Evolutionary conservation across 1,284 basidiomycete genomes (phyloP).

Genomic region (Pseudozyma hubeiensis): DNA sequence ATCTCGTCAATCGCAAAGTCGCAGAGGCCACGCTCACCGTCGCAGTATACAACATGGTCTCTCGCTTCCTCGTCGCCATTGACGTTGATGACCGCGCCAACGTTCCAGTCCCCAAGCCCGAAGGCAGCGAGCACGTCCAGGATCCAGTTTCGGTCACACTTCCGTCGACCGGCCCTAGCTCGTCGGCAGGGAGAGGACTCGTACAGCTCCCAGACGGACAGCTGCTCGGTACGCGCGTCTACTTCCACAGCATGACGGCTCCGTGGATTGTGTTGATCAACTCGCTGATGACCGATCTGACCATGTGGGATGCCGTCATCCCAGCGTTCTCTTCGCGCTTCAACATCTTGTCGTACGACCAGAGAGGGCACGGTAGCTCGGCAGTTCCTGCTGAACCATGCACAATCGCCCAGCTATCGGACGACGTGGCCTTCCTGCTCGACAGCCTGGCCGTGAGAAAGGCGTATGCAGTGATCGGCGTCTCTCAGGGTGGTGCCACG

Average conservation of each 20-base stretch:
- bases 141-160: slow-evolving; percentile 21
- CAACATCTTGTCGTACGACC: slow-evolving; percentile 70
- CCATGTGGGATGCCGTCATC: slow-evolving; percentile 70
- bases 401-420: slow-evolving; percentile 69
- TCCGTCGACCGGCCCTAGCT: slow-evolving; percentile 32
- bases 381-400: slow-evolving; percentile 66
- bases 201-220: slow-evolving; percentile 54
- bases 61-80: slow-evolving; percentile 70
- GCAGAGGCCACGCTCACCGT: slow-evolving; percentile 69
- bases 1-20: slow-evolving; percentile 60
- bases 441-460: slow-evolving; percentile 64
- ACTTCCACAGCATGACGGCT: slow-evolving; percentile 57
- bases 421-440: slow-evolving; percentile 69
- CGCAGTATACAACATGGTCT: slow-evolving; percentile 71
- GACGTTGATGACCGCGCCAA: slow-evolving; percentile 69
- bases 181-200: slow-evolving; percentile 49
- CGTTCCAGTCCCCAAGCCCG: slow-evolving; percentile 64
- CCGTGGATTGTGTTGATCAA: slow-evolving; percentile 70
- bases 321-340: slow-evolving; percentile 66
- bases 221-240: slow-evolving; percentile 52
- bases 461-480: slow-evolving; percentile 69
- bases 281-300: slow-evolving; percentile 70
- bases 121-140: slow-evolving; percentile 47
- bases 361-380: slow-evolving; percentile 69
- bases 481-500: slow-evolving; percentile 71